Base-by-base conservation (phyloP, 257 asterid species). In the Solanum gandarillasii region DNA sequence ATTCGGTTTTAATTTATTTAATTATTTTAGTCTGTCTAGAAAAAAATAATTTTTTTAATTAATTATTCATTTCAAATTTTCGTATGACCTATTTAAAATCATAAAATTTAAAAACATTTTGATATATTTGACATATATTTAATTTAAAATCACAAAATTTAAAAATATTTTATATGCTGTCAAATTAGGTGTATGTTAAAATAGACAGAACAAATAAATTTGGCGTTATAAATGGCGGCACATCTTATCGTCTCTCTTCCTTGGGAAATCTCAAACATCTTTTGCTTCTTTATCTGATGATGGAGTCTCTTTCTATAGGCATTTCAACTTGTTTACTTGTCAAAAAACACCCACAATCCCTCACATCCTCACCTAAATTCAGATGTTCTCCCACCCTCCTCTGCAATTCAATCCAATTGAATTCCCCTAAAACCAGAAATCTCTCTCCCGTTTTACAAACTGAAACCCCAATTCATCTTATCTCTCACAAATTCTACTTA, bases 261-360 rank as follows among this genome's bases (percentile, higher is more conserved):
- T 9, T 23, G 65, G 34, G 16, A 52, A 12, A 81, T 75, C 87
- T 34, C 20, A 79, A 20, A 9, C 84, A 23, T 2, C 20, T 10
- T 52, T 52, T 52, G 23, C 62, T 78, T 71, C 82, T 76, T 71
- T 65, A 32, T 35, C 83, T 43, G 31, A 95, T 43, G 31, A 95
- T 96, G 99, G 98, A 93, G 95, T 91, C 97, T 88, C 91, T 94
- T 27, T 94, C 94, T 90, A 60, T 86, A 89, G 91, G 90, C 92
- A 90, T 92, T 92, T 91, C 97, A 21, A 86, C 92, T 90, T 90
- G 93, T 74, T 91, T 93, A 73, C 93, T 92, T 87, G 89, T 86
- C 16, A 75, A 87, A 78, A 90, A 89, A 87, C 94, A 88, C 68
- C 79, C 84, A 58, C 92, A 89, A 90, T 38, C 92, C 92, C 94